These are phyloP conservation scores for Pseudogymnoascus sp. DNA, from an alignment of 2,329 filamentous ascomycete genomes.

Conservation along the genomic window DNA sequence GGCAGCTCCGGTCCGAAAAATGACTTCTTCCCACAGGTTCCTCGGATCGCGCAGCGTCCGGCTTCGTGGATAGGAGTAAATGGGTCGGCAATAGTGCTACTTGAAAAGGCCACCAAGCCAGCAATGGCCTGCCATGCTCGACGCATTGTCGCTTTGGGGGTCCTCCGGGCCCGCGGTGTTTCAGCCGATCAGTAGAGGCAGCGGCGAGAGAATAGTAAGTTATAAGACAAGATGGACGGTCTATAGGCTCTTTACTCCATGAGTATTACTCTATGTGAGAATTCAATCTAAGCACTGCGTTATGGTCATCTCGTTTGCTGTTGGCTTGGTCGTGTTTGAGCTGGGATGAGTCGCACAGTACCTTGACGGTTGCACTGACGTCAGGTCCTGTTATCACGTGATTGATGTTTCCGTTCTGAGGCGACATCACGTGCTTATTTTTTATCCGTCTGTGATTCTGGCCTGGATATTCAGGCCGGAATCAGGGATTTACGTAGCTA, in stretches of 20 bases:
- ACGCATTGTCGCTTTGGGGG: background rate
- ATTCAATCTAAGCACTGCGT: background rate
- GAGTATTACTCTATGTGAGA: background rate
- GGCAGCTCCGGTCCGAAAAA: conserved; percentile 86
- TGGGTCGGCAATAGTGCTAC: conserved; percentile 18
- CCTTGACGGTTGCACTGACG: conserved; percentile 7
- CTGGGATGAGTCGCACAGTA: conserved; percentile 2
- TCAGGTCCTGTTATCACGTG: background rate
- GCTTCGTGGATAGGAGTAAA: conserved; percentile 61
- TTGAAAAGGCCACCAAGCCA: background rate
- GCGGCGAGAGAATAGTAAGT: background rate
- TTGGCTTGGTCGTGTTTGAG: background rate
- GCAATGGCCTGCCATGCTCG: background rate
- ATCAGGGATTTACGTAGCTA: no score
- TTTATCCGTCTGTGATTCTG: no score
- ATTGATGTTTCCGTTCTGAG: background rate
- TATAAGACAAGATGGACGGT: background rate
- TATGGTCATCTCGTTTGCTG: background rate
- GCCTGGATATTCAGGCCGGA: no score
- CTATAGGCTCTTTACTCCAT: background rate
- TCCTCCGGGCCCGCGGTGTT: background rate
- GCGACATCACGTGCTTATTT: background rate
- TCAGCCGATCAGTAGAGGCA: background rate
- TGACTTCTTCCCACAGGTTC: conserved; percentile 82
- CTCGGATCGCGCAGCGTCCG: conserved; percentile 82